Base-by-base conservation (phyloP, 2,329 filamentous ascomycete genomes). In the Penicillium griseofulvum region DNA sequence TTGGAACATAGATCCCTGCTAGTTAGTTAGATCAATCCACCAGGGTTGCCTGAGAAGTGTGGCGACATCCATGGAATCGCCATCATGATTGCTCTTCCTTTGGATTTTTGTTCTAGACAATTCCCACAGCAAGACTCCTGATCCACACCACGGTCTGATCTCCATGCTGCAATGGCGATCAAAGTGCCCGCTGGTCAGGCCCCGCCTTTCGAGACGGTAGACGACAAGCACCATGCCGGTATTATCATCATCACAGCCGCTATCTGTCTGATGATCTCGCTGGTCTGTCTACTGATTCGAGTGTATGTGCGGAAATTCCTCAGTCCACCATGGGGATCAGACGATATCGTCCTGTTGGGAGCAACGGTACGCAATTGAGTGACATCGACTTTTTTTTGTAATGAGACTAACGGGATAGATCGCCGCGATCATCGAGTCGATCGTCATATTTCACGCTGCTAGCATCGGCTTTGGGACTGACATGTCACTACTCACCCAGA, bases 201-300 rank as follows among this genome's bases (percentile, higher is more conserved):
- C 9, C 58, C 59, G 34, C 66, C 63, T 31, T 60, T 65, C 28
- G 58, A 68, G 22, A 58, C 62, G 12, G 61, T 72, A 29, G 68
- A 67, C 22, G 55, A 59, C 24, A 56, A 56, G 28, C 69, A 73
- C 44, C 65, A 69, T 62, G 65, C 65, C 22, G 68, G 68, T 17
- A 55, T 67, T 12, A 66, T 72, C 19, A 65, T 71, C 26, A 63
- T 73, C 12, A 38, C 36, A 12, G 24, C 24, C 3, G 46, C 46
- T 5, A 29, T 39, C n/a, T 49, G 46, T 6, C 34, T 49, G n/a
- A 19, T 49, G 3, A 49, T 49, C 12, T 49, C 46, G 5, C 46
- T 49, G 5, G 33, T 49, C 9, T 49, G 46, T n/a, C 24, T 49
- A 1, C 24, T 49, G 5, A 49, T 49, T 2, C n/a, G 46, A 26